phyloP scores from a whole-genome alignment of 352 stramenopile genomes.

The Pythium chondricola region DNA sequence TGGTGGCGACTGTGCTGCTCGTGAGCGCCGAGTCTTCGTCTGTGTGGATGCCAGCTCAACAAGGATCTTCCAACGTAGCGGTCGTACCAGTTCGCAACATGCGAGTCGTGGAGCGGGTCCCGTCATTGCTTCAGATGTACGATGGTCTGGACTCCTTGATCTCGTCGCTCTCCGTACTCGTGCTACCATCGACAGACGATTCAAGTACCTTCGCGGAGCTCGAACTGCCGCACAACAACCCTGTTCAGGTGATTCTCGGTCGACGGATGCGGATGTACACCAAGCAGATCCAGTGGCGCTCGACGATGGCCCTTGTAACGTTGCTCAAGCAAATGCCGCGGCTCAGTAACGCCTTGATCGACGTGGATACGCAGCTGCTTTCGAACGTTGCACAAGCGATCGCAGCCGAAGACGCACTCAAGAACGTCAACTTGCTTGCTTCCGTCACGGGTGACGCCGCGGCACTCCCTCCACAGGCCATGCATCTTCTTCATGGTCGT shows the following conservation, averaged over 20 bases:
- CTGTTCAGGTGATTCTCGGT: constrained; percentile 52
- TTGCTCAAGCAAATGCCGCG: constrained; percentile 67
- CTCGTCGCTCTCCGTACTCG: constrained; percentile 40
- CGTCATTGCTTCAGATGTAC: constrained; percentile 74
- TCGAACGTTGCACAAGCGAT: constrained; percentile 51
- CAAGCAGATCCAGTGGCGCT: constrained; percentile 74
- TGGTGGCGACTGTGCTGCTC: constrained; percentile 17
- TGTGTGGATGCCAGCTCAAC: constrained; percentile 8
- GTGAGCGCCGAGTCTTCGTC: constrained; percentile 3
- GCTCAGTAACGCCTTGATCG: constrained; percentile 29
- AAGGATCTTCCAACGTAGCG: not conserved
- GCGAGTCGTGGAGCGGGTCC: constrained; percentile 63
- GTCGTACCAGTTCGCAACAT: constrained; percentile 45
- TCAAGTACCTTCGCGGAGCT: constrained; percentile 35
- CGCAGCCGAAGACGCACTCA: constrained; percentile 43
- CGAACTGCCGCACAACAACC: constrained; percentile 55
- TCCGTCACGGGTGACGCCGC: constrained; percentile 11
- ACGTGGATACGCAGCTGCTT: constrained; percentile 56
- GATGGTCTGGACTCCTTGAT: constrained; percentile 54
- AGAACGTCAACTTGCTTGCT: constrained; percentile 12
- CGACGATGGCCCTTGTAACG: constrained; percentile 62
- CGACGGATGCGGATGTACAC: constrained; percentile 61
- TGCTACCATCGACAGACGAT: constrained; percentile 28
- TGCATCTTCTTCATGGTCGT: constrained; percentile 40
- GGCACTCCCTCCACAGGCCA: not conserved